These are phyloP conservation scores for Juncus inflexus DNA, from an alignment of 176 grass and related monocot species.

Conservation along the genomic window DNA sequence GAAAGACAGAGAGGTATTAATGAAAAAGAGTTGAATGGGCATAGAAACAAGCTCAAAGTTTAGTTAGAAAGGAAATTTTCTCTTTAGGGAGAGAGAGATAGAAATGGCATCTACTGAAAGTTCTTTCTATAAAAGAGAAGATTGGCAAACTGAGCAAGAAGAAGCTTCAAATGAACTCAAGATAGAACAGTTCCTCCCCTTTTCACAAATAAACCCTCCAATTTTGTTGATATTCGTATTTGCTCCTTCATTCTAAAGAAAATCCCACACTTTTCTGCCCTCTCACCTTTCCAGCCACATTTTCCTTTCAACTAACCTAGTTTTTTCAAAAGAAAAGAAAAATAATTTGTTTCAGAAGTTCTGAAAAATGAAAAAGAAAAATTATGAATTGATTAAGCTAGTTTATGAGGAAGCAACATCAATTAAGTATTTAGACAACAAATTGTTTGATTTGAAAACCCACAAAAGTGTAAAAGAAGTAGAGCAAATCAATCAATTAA, in stretches of 20 bases:
- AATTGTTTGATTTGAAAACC: background rate
- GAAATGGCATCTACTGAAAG: conserved; percentile 2
- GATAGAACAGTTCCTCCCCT: conserved; percentile 8
- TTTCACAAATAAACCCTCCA: conserved; percentile 16
- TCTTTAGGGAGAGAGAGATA: background rate
- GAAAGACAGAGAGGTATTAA: background rate
- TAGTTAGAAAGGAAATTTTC: no score
- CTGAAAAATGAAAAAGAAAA: background rate
- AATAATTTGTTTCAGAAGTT: background rate
- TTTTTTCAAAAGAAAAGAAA: conserved; percentile 1
- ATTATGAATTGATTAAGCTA: background rate
- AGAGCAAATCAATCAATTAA: no score
- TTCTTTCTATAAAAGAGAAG: conserved; percentile 13
- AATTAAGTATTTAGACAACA: background rate
- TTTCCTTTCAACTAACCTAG: conserved; percentile 4
- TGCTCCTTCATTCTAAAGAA: no score
- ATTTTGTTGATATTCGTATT: conserved; percentile 9
- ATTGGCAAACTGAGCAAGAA: conserved; percentile 18
- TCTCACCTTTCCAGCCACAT: background rate
- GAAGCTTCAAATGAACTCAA: conserved; percentile 17
- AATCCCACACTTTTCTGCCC: no score
- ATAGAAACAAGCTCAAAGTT: conserved; percentile 9
- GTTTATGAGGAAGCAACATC: background rate
- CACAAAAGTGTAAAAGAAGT: conserved; percentile 6
- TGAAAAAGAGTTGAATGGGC: conserved; percentile 16